Evolutionary conservation across 495 filamentous ascomycete genomes (phyloP), one percentile per base, ranked within the genome.

Genomic region (Neurospora africana): DNA sequence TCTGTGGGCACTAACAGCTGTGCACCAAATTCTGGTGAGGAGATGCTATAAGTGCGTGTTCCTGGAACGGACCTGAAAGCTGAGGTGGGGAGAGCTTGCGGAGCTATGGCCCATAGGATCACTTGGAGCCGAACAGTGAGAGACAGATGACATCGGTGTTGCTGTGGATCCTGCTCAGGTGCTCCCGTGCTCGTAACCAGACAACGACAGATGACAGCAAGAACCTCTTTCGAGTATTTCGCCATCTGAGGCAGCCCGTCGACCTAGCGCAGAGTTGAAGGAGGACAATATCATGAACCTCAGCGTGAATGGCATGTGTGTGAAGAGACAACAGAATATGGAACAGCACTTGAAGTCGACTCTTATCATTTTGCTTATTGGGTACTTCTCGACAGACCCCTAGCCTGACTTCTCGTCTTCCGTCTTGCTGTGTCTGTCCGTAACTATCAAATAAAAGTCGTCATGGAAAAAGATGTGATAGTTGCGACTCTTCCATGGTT

Each of bases 401-500:
- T 61, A 61, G 7, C 53, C 27, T 3, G 53, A 61, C 53, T 30
- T 61, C 2, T 61, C 53, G 4, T 61, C 53, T 27, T 33, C 27
- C 27, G 27, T 33, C 27, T 61, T 61, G 27, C 2, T 33, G 7
- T 61, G 53, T 7, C 53, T 61, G 27, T 75, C 77, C 3, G 77
- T 74, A 0, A 82, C 74, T 30, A 68, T 70, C 38, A 82, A 73
- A 74, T 74, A 80, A 77, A 82, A 78, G 19, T 79, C 68, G 23
- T 73, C 74, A 40, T 80, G 73, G 33, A 81, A 69, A 33, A 77
- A 80, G 68, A 80, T 70, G 69, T 73, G 76, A 40, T 74, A 70
- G 39, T 78, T 78, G 15, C 11, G 19, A 9, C 36, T 37, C 5
- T 68, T 71, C 77, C 78, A 87, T 21, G 87, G 86, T 40, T 74